Conservation (phyloP, 805 yeast genomes). For the Candida gorgasii region DNA sequence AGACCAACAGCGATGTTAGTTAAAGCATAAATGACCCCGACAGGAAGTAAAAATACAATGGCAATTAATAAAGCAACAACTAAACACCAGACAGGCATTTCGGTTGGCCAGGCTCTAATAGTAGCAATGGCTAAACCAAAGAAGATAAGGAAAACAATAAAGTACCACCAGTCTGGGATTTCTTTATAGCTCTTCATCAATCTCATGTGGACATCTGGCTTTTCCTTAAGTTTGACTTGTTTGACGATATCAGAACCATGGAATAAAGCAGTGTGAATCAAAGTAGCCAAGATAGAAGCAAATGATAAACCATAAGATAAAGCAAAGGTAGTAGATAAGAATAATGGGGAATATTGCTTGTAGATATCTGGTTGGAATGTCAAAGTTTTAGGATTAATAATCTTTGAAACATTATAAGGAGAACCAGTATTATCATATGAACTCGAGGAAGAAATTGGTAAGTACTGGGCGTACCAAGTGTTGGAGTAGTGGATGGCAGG, state of each 20-base stretch:
- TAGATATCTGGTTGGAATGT: slow-evolving; percentile 51
- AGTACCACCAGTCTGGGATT: slow-evolving; percentile 48
- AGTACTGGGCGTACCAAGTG: slow-evolving; percentile 57
- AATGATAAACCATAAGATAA: slow-evolving; percentile 56
- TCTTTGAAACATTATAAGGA: slow-evolving; percentile 48
- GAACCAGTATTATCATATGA: slow-evolving; percentile 53
- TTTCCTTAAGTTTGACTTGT: slow-evolving; percentile 22
- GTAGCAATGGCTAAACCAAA: slow-evolving; percentile 40
- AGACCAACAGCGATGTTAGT: slow-evolving; percentile 28
- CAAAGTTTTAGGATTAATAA: slow-evolving; percentile 37
- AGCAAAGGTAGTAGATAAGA: slow-evolving; percentile 58
- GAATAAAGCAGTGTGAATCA: slow-evolving; percentile 59
- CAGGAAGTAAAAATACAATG: slow-evolving; percentile 39
- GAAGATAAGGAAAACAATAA: slow-evolving; percentile 14
- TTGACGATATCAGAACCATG: slow-evolving; percentile 52
- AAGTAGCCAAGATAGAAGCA: slow-evolving; percentile 63
- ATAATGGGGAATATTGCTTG: slow-evolving; percentile 62
- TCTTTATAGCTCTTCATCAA: slow-evolving; percentile 49
- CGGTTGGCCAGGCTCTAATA: slow-evolving; percentile 40
- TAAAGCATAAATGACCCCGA: slow-evolving; percentile 36
- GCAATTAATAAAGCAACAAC: slow-evolving; percentile 41
- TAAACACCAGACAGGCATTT: slow-evolving; percentile 45
- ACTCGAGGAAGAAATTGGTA: slow-evolving; percentile 52
- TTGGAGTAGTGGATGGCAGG: slow-evolving; percentile 58
- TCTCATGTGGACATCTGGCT: slow-evolving; percentile 46